Conservation (phyloP, 1,284 basidiomycete species). For the Boletus hoseneyae region DNA sequence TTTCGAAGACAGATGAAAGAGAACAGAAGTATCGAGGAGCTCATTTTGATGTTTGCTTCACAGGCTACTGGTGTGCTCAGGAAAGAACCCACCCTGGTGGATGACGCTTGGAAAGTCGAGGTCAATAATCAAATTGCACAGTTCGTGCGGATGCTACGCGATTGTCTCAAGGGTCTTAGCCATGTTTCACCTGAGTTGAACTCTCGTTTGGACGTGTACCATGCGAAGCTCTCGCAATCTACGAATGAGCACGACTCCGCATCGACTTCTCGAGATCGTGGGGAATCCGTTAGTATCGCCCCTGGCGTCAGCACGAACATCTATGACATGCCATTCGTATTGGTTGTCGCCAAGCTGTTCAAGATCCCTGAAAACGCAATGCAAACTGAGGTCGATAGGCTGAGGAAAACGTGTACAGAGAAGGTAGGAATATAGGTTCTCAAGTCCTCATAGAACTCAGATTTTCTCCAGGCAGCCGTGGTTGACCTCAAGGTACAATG, state of each 20-base stretch:
- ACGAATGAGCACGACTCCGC: slow-evolving; percentile 64
- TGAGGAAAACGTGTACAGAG: slow-evolving; percentile 73
- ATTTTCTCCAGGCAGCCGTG: slow-evolving; percentile 64
- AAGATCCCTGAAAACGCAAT: slow-evolving; percentile 66
- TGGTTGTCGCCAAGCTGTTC: slow-evolving; percentile 73
- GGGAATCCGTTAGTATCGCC: slow-evolving; percentile 46
- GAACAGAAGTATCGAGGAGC: slow-evolving; percentile 94
- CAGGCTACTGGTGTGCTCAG: slow-evolving; percentile 81
- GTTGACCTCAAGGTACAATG: slow-evolving; percentile 73
- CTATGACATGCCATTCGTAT: slow-evolving; percentile 73
- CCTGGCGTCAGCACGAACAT: slow-evolving; percentile 47
- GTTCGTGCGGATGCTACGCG: slow-evolving; percentile 83
- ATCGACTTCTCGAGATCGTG: slow-evolving; percentile 51
- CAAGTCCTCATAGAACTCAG: slow-evolving; percentile 6
- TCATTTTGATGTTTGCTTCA: slow-evolving; percentile 94
- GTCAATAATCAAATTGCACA: slow-evolving; percentile 87
- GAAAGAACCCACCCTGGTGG: slow-evolving; percentile 78
- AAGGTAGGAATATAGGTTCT: slow-evolving; percentile 47
- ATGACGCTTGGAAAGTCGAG: slow-evolving; percentile 86
- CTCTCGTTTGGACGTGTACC: slow-evolving; percentile 78
- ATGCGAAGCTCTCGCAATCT: slow-evolving; percentile 68
- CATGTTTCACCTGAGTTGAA: slow-evolving; percentile 83
- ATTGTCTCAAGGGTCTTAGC: slow-evolving; percentile 68
- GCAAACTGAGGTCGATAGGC: slow-evolving; percentile 71
- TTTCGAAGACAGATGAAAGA: slow-evolving; percentile 92